phyloP scores from a whole-genome alignment of 768 basidiomycete species.

The Suillus variegatus region DNA sequence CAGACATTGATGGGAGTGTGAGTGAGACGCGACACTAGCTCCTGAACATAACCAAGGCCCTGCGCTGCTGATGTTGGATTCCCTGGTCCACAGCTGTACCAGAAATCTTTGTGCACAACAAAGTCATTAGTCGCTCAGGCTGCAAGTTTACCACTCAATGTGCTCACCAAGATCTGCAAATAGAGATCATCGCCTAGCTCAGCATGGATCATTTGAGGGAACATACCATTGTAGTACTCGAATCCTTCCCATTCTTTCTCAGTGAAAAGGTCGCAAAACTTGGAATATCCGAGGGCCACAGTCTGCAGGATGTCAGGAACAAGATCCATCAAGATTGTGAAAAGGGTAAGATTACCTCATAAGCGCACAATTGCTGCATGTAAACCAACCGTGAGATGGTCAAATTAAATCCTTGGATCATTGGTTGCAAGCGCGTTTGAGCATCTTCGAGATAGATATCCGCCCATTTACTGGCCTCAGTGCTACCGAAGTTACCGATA shows the following conservation, averaged over 20 bases:
- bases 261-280: slow-evolving; percentile 53
- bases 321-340: too few species aligned
- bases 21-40: slow-evolving; percentile 44
- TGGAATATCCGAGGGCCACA: slow-evolving; percentile 49
- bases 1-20: slow-evolving; percentile 36
- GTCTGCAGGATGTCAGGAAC: slow-evolving; percentile 28
- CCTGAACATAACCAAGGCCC: slow-evolving; percentile 44
- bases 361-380: slow-evolving; percentile 42
- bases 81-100: slow-evolving; percentile 45
- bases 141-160: slow-evolving; percentile 16
- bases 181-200: neutral
- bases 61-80: slow-evolving; percentile 40
- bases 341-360: slow-evolving; percentile 30
- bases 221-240: slow-evolving; percentile 40
- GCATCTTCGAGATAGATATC: slow-evolving; percentile 40
- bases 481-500: slow-evolving; percentile 22
- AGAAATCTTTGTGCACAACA: slow-evolving; percentile 16
- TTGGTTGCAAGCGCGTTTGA: slow-evolving; percentile 31
- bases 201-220: neutral
- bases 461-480: slow-evolving; percentile 36
- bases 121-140: neutral
- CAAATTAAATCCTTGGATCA: slow-evolving; percentile 34
- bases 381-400: slow-evolving; percentile 28
- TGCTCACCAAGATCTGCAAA: slow-evolving; percentile 7
- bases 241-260: slow-evolving; percentile 53